Evolutionary conservation across 345 rosid species (phyloP), one percentile per base, ranked within the genome.

Genomic region (Camelina laxa): DNA sequence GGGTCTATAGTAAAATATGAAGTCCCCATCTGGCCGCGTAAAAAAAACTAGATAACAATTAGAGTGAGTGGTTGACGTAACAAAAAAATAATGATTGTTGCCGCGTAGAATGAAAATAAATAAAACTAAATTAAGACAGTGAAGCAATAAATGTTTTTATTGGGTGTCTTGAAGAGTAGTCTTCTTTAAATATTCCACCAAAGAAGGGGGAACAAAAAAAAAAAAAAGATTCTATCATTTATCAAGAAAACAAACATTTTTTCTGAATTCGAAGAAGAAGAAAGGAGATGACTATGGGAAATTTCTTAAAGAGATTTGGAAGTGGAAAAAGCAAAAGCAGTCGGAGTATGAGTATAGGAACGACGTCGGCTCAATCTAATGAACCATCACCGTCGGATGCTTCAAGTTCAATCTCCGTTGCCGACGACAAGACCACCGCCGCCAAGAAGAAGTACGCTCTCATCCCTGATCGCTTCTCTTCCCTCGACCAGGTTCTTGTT

Each of bases 391-490:
- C 60, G 53, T 38, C 54, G 5, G 45, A 56, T 49, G 17, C 36
- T 70, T 4, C 41, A 35, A 6, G 27, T 70, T 4, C 41, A 35
- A 6, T 44, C 47, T 73, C 75, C 8, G 33, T 67, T 17, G 6
- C 75, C 22, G 78, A 79, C 22, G 78, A 79, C 35, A 73, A 61
- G 27, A 67, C 27, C 30, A 67, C 45, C 17, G 70, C 70, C 54
- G 48, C 71, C 1, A 79, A 73, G 70, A 27, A 67, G 75, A 79
- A 79, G 61, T 79, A 73, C 48, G 75, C 59, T 9, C 70, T 79
- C 3, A 79, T 79, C 38, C 81, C 81, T 67, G 81, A 79, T 31
- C 74, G 75, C 9, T 79, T 79, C 74, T 35, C 81, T 55, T 67
- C 81, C 4, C 65, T 79, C 0, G 79, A 79, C 19, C 78, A 79